Conservation (phyloP, 2,329 filamentous ascomycete species). For the Penicillium fuscoglaucum region DNA sequence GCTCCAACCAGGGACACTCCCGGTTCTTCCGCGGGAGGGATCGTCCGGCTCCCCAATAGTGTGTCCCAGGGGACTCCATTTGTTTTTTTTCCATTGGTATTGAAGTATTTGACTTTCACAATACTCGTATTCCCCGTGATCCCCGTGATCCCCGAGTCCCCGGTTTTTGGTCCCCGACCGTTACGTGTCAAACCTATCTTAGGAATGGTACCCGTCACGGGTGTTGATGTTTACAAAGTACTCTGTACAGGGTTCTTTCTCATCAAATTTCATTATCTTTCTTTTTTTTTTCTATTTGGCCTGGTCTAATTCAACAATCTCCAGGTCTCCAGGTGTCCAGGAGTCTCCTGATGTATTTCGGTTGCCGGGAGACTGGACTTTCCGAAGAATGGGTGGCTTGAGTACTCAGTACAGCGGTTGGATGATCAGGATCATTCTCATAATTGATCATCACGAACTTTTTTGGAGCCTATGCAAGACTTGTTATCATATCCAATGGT, state of each 20-base stretch:
- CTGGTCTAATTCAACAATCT: background rate
- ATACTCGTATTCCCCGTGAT: background rate
- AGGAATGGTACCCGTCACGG: conserved; percentile 20
- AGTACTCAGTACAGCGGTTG: background rate
- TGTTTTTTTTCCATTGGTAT: background rate
- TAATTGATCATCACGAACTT: background rate
- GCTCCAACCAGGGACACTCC: conserved; percentile 16
- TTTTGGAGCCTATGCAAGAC: background rate
- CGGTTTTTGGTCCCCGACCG: conserved; percentile 18
- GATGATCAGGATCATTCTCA: background rate
- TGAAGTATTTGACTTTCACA: conserved; percentile 3
- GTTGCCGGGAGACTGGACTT: background rate
- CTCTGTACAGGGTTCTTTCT: no score
- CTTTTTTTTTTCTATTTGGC: background rate
- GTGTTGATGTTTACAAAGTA: background rate
- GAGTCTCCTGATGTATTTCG: background rate
- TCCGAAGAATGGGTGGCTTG: background rate
- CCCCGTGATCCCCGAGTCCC: conserved; percentile 16
- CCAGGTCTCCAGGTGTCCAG: no score
- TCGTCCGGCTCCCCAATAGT: conserved; percentile 13
- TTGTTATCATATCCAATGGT: background rate
- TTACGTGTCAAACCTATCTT: conserved; percentile 36
- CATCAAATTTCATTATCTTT: background rate
- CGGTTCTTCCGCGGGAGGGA: conserved; percentile 17
- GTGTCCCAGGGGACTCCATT: background rate